These are phyloP conservation scores for Phytophthora sp. DNA, from an alignment of 352 stramenopile species.

Conservation along the genomic window DNA sequence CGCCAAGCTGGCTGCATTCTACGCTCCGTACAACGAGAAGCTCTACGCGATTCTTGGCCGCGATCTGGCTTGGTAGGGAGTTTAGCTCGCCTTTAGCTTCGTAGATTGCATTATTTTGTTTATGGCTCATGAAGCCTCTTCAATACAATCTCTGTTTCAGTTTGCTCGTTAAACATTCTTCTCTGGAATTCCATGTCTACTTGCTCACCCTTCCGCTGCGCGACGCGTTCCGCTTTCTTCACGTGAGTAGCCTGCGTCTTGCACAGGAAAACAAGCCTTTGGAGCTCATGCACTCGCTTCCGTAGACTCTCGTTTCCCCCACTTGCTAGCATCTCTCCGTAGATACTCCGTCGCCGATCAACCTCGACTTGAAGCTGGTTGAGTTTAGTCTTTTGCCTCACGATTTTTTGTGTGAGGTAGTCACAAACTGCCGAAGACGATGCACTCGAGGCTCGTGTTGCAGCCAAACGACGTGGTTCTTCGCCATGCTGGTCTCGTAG, in stretches of 20 bases:
- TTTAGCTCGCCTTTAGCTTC: background rate
- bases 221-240: constrained; percentile 42
- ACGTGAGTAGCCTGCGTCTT: constrained; percentile 58
- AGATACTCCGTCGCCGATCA: constrained; percentile 33
- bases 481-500: constrained; percentile 23
- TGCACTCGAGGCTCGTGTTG: constrained; percentile 16
- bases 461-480: constrained; percentile 12
- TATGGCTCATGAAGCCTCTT: constrained; percentile 38
- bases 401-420: constrained; percentile 60
- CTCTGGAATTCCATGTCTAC: constrained; percentile 42
- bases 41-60: constrained; percentile 70
- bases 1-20: constrained; percentile 74
- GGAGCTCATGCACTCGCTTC: constrained; percentile 65
- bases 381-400: constrained; percentile 48
- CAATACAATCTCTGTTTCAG: constrained; percentile 67
- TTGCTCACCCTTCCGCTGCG: constrained; percentile 36
- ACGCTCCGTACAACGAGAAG: constrained; percentile 85
- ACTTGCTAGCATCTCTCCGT: constrained; percentile 43
- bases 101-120: constrained; percentile 21
- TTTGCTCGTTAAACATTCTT: constrained; percentile 60
- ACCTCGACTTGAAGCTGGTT: constrained; percentile 42
- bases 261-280: constrained; percentile 73
- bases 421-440: constrained; percentile 40
- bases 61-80: constrained; percentile 61
- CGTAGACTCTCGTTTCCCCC: constrained; percentile 59